Evolutionary conservation across 768 basidiomycete genomes (phyloP).

Genomic region (Lanmaoa pseudosensibilis): DNA sequence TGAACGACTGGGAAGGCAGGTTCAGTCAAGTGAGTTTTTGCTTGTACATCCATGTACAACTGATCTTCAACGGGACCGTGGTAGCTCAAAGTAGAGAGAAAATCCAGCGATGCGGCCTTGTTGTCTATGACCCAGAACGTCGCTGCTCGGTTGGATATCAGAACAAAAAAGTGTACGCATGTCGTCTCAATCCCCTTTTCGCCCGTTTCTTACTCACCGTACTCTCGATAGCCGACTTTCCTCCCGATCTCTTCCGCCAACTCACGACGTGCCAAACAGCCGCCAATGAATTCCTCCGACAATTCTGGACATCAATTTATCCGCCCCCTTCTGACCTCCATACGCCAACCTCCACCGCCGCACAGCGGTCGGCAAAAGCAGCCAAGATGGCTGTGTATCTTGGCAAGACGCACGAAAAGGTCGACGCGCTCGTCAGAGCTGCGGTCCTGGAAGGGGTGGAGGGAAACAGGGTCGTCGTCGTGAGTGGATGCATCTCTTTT

Average conservation of each 20-base stretch:
- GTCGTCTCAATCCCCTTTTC: background rate
- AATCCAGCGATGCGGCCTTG: constrained; percentile 67
- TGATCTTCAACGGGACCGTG: background rate
- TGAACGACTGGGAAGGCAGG: constrained; percentile 57
- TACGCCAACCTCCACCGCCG: constrained; percentile 51
- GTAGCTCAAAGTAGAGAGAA: constrained; percentile 68
- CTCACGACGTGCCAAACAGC: constrained; percentile 91
- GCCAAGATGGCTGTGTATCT: constrained; percentile 88
- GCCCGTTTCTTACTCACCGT: background rate
- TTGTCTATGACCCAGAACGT: constrained; percentile 79
- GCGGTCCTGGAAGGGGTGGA: constrained; percentile 66
- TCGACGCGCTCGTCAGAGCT: constrained; percentile 68
- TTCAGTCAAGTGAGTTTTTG: constrained; percentile 51
- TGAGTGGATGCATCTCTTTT: constrained; percentile 37
- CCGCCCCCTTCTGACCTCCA: constrained; percentile 65
- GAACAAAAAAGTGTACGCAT: constrained; percentile 59
- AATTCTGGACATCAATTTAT: constrained; percentile 90
- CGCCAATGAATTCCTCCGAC: constrained; percentile 93
- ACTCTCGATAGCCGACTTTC: constrained; percentile 64
- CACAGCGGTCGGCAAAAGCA: constrained; percentile 75
- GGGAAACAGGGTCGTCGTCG: constrained; percentile 58
- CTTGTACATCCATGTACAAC: background rate
- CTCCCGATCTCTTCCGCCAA: constrained; percentile 73
- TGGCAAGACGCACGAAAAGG: constrained; percentile 76
- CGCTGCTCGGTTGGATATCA: constrained; percentile 64